Conservation (phyloP, 148 eudicot genomes). For the Rhododendron griersonianum region DNA sequence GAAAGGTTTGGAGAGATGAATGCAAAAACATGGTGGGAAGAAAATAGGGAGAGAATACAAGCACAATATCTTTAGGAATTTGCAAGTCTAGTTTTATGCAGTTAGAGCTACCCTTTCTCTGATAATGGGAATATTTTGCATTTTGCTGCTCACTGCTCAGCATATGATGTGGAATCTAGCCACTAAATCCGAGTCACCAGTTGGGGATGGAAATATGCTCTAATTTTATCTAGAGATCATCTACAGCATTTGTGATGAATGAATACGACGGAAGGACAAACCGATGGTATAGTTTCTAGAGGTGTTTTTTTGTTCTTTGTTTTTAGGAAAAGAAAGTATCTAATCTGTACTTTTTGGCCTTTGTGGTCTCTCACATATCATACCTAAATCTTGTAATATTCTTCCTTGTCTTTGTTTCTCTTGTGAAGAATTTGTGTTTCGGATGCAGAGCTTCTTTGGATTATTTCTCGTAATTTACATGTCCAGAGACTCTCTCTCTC, state of each 20-base stretch:
- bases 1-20: slow-evolving; percentile 25
- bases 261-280: neutral
- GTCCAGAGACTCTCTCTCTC: neutral
- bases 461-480: neutral
- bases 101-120: neutral
- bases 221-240: neutral
- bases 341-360: neutral
- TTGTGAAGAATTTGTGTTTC: neutral
- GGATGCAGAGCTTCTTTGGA: neutral
- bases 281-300: slow-evolving; percentile 8
- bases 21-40: slow-evolving; percentile 32
- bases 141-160: neutral
- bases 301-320: neutral
- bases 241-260: neutral
- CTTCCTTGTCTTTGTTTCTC: neutral
- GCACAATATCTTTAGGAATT: slow-evolving; percentile 30
- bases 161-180: neutral
- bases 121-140: neutral
- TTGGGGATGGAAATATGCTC: neutral
- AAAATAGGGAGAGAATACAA: slow-evolving; percentile 48
- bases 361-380: neutral
- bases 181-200: neutral
- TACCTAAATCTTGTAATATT: neutral
- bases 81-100: neutral
- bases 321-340: neutral